These are phyloP conservation scores for Phytophthora sp. DNA, from an alignment of 352 stramenopile species.

Conservation along the genomic window DNA sequence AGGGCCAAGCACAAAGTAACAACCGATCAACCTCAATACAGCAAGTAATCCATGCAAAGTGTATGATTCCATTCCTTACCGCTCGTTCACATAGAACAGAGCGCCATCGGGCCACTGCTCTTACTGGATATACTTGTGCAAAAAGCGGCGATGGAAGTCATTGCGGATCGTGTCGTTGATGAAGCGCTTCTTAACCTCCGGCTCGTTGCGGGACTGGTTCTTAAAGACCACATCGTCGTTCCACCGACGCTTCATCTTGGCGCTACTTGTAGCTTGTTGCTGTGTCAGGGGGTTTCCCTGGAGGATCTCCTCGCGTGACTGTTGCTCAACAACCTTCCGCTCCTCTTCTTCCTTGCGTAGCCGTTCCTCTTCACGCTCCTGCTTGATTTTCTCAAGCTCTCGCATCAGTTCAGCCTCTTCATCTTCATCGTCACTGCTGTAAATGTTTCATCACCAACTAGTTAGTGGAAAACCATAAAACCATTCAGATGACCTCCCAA, in stretches of 20 bases:
- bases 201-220: slow-evolving; percentile 96
- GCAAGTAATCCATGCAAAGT: slow-evolving; percentile 28
- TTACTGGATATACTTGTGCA: slow-evolving; percentile 96
- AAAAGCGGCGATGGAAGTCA: slow-evolving; percentile 99
- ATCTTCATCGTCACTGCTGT: slow-evolving; percentile 90
- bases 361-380: slow-evolving; percentile 94
- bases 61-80: slow-evolving; percentile 29
- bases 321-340: slow-evolving; percentile 77
- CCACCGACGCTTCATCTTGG: slow-evolving; percentile 96
- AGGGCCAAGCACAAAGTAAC: too few species aligned
- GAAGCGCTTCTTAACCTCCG: slow-evolving; percentile 97
- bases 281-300: slow-evolving; percentile 94
- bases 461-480: not conserved
- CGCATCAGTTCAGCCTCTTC: slow-evolving; percentile 97
- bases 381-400: slow-evolving; percentile 98
- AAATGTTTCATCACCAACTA: not conserved
- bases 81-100: not conserved
- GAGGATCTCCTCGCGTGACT: slow-evolving; percentile 92
- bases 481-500: not conserved
- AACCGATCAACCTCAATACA: not conserved
- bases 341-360: slow-evolving; percentile 91
- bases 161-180: slow-evolving; percentile 99
- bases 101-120: not conserved
- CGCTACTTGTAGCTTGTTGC: slow-evolving; percentile 40
- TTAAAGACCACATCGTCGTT: slow-evolving; percentile 99